Evolutionary conservation across 805 yeast species (phyloP).

Genomic region (Teunomyces cretensis): DNA sequence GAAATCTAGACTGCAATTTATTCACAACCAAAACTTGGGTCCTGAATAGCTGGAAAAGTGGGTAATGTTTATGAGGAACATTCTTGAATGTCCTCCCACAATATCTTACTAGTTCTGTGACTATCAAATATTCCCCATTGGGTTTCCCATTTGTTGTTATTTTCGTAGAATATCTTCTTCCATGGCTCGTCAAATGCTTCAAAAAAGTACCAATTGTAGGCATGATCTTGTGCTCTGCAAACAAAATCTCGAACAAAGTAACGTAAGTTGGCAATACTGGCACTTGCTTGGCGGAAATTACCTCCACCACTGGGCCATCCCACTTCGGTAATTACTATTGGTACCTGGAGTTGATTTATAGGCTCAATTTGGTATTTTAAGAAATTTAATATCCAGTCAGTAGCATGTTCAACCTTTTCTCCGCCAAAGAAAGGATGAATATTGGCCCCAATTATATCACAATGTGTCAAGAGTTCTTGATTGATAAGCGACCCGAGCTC

Average conservation of each 20-base stretch:
- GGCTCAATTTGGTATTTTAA: conserved; percentile 46
- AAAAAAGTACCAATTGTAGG: conserved; percentile 56
- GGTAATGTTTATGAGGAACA: not conserved
- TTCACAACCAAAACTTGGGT: not conserved
- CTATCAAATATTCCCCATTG: conserved; percentile 66
- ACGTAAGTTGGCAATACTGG: conserved; percentile 46
- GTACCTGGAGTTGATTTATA: conserved; percentile 22
- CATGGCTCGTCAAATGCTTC: conserved; percentile 77
- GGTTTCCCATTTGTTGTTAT: conserved; percentile 58
- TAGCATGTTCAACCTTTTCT: conserved; percentile 43
- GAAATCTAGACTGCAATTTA: not conserved
- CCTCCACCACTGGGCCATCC: conserved; percentile 79
- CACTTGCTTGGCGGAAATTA: conserved; percentile 40
- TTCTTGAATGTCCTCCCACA: not conserved
- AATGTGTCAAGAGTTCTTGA: conserved; percentile 34
- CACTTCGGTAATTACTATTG: conserved; percentile 55
- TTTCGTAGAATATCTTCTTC: conserved; percentile 54
- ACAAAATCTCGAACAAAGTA: conserved; percentile 52
- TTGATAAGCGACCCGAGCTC: conserved; percentile 54
- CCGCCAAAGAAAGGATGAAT: conserved; percentile 73
- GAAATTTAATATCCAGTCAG: conserved; percentile 54
- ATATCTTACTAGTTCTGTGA: conserved; percentile 46
- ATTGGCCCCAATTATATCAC: conserved; percentile 63
- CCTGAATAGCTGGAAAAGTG: not conserved
- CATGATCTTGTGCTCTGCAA: conserved; percentile 39